Conservation (phyloP, 257 asterid species). For the Eustoma russellianum region DNA sequence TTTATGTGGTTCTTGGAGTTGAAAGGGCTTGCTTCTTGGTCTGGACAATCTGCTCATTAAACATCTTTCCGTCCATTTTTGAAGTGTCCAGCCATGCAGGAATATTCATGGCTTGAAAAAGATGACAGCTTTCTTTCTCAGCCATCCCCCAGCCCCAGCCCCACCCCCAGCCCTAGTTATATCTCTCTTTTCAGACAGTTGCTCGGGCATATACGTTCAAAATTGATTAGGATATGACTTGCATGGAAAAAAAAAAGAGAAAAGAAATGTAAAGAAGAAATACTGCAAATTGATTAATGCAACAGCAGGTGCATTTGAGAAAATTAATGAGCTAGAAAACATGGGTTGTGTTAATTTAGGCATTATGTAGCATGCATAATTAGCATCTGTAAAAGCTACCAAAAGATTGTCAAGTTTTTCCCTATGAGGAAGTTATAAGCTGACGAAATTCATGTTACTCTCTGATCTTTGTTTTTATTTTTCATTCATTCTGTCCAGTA, state of each 20-base stretch:
- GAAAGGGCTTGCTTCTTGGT: constrained; percentile 21
- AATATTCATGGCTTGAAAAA: constrained; percentile 7
- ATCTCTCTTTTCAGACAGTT: too few relatives aligned
- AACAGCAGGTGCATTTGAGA: constrained; percentile 20
- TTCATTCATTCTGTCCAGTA: too few relatives aligned
- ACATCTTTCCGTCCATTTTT: constrained; percentile 14
- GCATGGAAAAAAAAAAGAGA: constrained; percentile 17
- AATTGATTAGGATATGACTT: constrained; percentile 10
- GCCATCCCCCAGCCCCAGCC: not conserved
- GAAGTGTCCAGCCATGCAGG: constrained; percentile 30
- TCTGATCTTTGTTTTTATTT: constrained; percentile 7
- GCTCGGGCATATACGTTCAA: too few relatives aligned
- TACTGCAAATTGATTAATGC: constrained; percentile 23
- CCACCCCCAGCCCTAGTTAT: too few relatives aligned
- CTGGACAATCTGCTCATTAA: constrained; percentile 22
- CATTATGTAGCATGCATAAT: constrained; percentile 8
- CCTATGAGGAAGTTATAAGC: constrained; percentile 7
- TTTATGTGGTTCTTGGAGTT: constrained; percentile 8
- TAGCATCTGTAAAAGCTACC: constrained; percentile 19
- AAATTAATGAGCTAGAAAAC: constrained; percentile 9
- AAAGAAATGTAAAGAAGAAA: too few relatives aligned
- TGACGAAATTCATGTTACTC: constrained; percentile 20
- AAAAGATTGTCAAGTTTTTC: constrained; percentile 20
- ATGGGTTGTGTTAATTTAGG: constrained; percentile 12
- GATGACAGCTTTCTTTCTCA: constrained; percentile 12